Evolutionary conservation across 2,329 filamentous ascomycete genomes (phyloP).

Genomic region (Bisporella sp.): DNA sequence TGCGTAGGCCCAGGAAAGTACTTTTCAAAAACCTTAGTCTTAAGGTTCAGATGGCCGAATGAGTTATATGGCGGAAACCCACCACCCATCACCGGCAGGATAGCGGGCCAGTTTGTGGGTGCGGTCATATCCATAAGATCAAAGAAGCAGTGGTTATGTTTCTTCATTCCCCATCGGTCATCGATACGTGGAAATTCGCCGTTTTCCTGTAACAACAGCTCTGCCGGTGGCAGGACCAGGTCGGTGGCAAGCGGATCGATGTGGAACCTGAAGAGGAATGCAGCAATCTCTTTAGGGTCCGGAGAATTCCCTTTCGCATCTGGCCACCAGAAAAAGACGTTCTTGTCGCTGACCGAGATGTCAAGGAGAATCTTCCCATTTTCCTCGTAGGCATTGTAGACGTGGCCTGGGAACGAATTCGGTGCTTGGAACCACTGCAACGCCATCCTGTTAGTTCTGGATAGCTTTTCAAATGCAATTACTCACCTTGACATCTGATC

Average conservation of each 20-base stretch:
- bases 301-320: conserved; percentile 30
- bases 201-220: conserved; percentile 28
- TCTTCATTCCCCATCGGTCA: conserved; percentile 31
- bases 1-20: conserved; percentile 18
- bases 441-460: no score
- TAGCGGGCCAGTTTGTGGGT: not conserved
- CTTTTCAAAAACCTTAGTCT: not conserved
- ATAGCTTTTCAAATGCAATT: no score
- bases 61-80: conserved; percentile 5
- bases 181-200: conserved; percentile 25
- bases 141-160: conserved; percentile 41
- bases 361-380: conserved; percentile 34
- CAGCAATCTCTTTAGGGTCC: conserved; percentile 19
- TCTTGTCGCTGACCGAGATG: conserved; percentile 29
- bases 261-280: conserved; percentile 16
- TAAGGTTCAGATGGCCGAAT: conserved; percentile 3
- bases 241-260: conserved; percentile 18
- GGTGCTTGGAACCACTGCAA: conserved; percentile 32
- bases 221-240: conserved; percentile 19
- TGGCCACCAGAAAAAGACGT: conserved; percentile 37
- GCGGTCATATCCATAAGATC: conserved; percentile 21
- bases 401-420: conserved; percentile 38
- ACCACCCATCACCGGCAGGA: conserved; percentile 3
- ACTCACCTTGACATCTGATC: conserved; percentile 31
- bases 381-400: conserved; percentile 40